Base-by-base conservation (phyloP, 371 early-diverging fungal species). In the Mucor velutinosus region DNA sequence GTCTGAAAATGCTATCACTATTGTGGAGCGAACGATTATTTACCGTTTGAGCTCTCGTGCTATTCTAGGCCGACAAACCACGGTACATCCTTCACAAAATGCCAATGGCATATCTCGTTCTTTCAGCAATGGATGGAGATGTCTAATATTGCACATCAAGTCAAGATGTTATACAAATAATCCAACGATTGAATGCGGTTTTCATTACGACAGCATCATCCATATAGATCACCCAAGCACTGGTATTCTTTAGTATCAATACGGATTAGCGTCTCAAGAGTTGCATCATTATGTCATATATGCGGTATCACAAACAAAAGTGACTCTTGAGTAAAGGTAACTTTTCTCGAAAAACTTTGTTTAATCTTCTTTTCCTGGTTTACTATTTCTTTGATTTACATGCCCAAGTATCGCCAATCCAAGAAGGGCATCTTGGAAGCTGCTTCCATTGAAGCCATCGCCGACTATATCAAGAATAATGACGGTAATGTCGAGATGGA, bases 361-460 rank as follows among this genome's bases (percentile, higher is more conserved):
- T 19, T 19, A 5, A 8, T 30, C 3, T 62, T 11, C 19, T 64
- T 64, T 39, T 15, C 27, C 51, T 63, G 19, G 39, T 25, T 15
- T 23, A 47, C 30, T 33, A 12, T 15, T 17, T 23, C n/a, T 63
- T 53, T 37, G 5, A 37, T 53, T 29, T 41, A 41, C 14, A 65
- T 65, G 65, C 43, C 65, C 4, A 65, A 58, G 33, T 2, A 59
- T 58, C 58, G 45, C 45, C 62, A 51, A 23, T 39, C 62, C n/a
- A 70, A 58, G 57, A 76, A 68, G 33, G 25, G 32, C 23, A 33
- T 53, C 37, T 39, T 80, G 23, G 60, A 75, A 27, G 62, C 59
- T 19, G 21, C 69, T 25, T 63, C 76, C 7, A 56, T 80, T 11
- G 72, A 76, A 30, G 58, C 77, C 3, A 59, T 80, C 41, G 77